Percentiles rank a stretch among this genome's conserved stretches.
These are phyloP conservation scores for Lenwebbia sp. DNA, from an alignment of 345 rosid species.

Conservation along the genomic window DNA sequence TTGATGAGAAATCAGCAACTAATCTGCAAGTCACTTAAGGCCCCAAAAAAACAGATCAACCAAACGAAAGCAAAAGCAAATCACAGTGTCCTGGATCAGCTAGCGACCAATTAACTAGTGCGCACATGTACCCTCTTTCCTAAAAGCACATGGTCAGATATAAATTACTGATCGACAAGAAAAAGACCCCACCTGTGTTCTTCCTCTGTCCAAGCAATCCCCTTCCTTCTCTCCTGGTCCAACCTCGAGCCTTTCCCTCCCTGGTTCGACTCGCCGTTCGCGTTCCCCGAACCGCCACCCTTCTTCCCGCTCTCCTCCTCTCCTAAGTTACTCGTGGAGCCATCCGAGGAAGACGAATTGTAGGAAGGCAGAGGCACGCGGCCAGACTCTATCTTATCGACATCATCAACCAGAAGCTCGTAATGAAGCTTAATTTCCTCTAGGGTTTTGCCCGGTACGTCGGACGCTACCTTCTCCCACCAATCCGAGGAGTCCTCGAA, in stretches of 20 bases:
- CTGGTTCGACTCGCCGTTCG: conserved; percentile 49
- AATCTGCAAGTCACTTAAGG: neutral
- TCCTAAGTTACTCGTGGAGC: conserved; percentile 34
- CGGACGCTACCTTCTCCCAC: conserved; percentile 72
- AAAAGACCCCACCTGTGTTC: conserved; percentile 59
- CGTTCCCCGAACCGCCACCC: conserved; percentile 41
- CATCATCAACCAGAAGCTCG: conserved; percentile 70
- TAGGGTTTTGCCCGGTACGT: conserved; percentile 70
- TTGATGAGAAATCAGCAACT: neutral
- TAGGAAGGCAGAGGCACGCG: conserved; percentile 76
- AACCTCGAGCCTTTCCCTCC: conserved; percentile 63
- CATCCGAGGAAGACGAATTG: conserved; percentile 34
- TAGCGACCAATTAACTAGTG: neutral
- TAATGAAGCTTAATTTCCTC: conserved; percentile 82
- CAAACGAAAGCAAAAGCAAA: neutral
- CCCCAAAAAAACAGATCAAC: neutral
- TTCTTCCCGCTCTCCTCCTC: conserved; percentile 65
- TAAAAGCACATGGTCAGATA: neutral
- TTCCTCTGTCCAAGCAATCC: conserved; percentile 97
- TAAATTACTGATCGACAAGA: neutral
- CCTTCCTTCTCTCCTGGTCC: conserved; percentile 93
- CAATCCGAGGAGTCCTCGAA: conserved; percentile 49
- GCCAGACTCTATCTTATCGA: conserved; percentile 71
- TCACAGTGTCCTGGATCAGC: neutral
- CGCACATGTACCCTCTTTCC: neutral